These are phyloP conservation scores for Oryza longistaminata DNA, from an alignment of 176 grass and related monocot genomes.

Conservation along the genomic window DNA sequence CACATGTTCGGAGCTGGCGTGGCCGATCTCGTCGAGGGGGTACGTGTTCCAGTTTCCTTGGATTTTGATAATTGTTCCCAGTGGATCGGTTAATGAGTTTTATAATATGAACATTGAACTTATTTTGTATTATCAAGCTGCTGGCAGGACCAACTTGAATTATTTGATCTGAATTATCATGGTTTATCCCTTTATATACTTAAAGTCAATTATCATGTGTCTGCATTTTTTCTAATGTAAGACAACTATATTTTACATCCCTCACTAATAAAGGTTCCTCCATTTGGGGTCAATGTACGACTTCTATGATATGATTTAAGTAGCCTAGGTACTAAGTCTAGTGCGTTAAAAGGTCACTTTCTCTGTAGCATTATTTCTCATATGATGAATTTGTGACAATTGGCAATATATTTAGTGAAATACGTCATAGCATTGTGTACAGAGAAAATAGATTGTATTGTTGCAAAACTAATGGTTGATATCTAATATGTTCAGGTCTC, in stretches of 20 bases:
- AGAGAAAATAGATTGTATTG: background rate
- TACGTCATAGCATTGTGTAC: background rate
- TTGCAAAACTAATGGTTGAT: constrained; percentile 12
- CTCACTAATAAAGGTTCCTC: background rate
- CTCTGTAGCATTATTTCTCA: background rate
- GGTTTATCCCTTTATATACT: background rate
- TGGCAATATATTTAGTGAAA: background rate
- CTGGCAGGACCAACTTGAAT: constrained; percentile 16
- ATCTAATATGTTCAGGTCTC: constrained; percentile 60
- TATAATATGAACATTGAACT: background rate
- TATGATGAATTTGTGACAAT: background rate
- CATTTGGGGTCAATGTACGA: constrained; percentile 29
- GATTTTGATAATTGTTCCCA: background rate
- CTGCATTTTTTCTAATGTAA: background rate
- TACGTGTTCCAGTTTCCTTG: constrained; percentile 39
- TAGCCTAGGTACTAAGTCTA: background rate
- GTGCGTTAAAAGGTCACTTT: background rate
- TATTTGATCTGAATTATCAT: constrained; percentile 26
- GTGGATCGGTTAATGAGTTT: constrained; percentile 14
- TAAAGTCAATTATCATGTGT: constrained; percentile 7
- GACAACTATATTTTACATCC: background rate
- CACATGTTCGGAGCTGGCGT: constrained; percentile 64
- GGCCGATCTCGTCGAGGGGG: constrained; percentile 87
- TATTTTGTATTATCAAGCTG: constrained; percentile 7
- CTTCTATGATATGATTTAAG: background rate